Evolutionary conservation across 2,329 filamentous ascomycete genomes (phyloP), one percentile per base, ranked within the genome.

Genomic region (Penicillium expansum): DNA sequence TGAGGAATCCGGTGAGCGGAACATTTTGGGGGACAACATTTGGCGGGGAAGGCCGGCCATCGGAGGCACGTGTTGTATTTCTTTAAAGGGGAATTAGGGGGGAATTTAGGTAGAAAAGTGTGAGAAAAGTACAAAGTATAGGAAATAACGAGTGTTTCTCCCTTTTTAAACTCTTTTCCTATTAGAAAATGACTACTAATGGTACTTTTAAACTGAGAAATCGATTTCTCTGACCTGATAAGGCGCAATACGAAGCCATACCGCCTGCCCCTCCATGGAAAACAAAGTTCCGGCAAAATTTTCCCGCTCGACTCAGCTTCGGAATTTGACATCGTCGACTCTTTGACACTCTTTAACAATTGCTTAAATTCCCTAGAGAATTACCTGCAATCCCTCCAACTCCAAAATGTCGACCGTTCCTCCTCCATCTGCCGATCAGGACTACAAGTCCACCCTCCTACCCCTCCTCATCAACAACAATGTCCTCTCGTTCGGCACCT

Each of bases 401-500:
- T 22, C 6, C 52, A 65, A 51, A 51, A 71, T 72, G 69, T 66
- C 69, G 11, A 42, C 61, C 55, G 59, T 65, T 32, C 62, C 67
- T 58, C 55, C 67, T 18, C 62, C 63, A 11, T 58, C 68, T 51
- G 63, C 63, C 48, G 58, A 65, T 52, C 64, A 71, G 59, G 70
- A 72, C 64, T 74, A 75, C 65, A 77, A 76, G 67, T 62, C 68
- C 37, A 69, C 67, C 16, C 68, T 78, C 11, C 66, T 78, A 33
- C 70, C 72, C 10, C 60, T 74, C 35, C 69, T 76, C 39, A 68
- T 77, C 52, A 69, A 74, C 62, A 73, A 71, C 64, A 73, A 72
- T 55, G 75, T 74, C 53, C 69, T 78, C 41, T 70, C 74, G 20
- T 77, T 78, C 62, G 75, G 76, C 54, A 70, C 70, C 48, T 78